Percentiles rank a stretch among this genome's conserved stretches.
phyloP scores from a whole-genome alignment of 75 land plant species.

The Pinus tabuliformis region DNA sequence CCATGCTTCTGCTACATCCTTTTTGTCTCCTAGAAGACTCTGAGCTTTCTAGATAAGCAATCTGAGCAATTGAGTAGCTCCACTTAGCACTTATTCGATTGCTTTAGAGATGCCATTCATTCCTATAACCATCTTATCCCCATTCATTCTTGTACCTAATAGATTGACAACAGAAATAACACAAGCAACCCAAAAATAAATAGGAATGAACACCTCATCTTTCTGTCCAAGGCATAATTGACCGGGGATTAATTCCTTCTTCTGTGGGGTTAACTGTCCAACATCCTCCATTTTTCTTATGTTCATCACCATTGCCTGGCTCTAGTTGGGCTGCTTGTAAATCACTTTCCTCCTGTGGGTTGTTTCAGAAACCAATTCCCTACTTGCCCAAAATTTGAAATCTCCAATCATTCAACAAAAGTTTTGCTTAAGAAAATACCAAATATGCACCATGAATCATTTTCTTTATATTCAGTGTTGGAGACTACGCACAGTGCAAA shows the following conservation, averaged over 20 bases:
- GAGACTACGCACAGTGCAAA: too few relatives aligned
- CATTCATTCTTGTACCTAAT: slow-evolving; percentile 10
- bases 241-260: slow-evolving; percentile 8
- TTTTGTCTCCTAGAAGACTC: background rate
- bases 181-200: slow-evolving; percentile 61
- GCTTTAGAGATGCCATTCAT: slow-evolving; percentile 13
- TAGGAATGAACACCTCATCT: slow-evolving; percentile 29
- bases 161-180: slow-evolving; percentile 41
- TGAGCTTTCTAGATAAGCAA: slow-evolving; percentile 44
- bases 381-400: too few relatives aligned
- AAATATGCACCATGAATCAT: too few relatives aligned
- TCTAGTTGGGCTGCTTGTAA: slow-evolving; percentile 4
- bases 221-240: slow-evolving; percentile 3
- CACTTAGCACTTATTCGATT: slow-evolving; percentile 34
- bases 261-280: slow-evolving; percentile 12
- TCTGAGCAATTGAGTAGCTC: slow-evolving; percentile 50
- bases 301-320: slow-evolving; percentile 3
- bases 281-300: background rate
- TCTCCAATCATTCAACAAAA: too few relatives aligned
- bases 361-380: too few relatives aligned
- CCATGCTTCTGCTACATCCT: slow-evolving; percentile 8
- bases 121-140: background rate
- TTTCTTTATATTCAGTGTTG: too few relatives aligned
- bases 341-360: background rate
- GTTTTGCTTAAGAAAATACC: too few relatives aligned